Evolutionary conservation across 148 eudicot genomes (phyloP), one percentile per base, ranked within the genome.

Genomic region (Persicaria tinctoria): DNA sequence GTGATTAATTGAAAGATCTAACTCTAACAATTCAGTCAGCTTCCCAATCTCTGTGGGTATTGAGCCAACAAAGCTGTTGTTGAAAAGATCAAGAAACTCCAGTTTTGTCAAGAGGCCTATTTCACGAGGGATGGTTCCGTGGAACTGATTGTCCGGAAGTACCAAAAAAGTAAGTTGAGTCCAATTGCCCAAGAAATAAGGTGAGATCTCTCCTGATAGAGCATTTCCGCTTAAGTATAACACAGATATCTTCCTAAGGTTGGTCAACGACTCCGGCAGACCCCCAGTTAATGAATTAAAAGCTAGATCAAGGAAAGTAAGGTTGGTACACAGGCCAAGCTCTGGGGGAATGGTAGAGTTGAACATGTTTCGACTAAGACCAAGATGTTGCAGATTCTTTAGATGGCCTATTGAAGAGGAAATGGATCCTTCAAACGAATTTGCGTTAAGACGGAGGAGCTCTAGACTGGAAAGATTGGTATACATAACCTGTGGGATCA

Each of bases 121-220:
- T 76, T 78, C 80, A 20, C 73, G 55, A 72, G 80, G 80, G 46
- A 83, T 78, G 20, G 17, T 63, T 62, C 86, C 86, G 69, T 60
- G 59, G 70, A 83, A 74, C 46, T 16, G 72, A 75, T 84, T 84
- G 50, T 23, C 1, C n/a, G n/a, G n/a, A 3, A 84, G 27, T 50
- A 79, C 82, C 68, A 81, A 60, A 51, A 82, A 81, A 20, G 6
- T 72, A 47, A 84, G 66, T 73, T 74, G 68, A 10, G 82, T 78
- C 86, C 84, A 81, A 50, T 79, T 84, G 51, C 76, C 53, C 20
- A 74, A 17, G 44, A 84, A 66, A 45, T 76, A 2, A 2, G 84
- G 80, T 11, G 81, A 80, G 5, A 80, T 45, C 46, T 74, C 78
- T 83, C 86, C 41, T 9, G 13, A 60, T 11, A 83, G 64, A 5